Conservation (phyloP, 2,329 filamentous ascomycete genomes). For the Leptographium radiaticola region DNA sequence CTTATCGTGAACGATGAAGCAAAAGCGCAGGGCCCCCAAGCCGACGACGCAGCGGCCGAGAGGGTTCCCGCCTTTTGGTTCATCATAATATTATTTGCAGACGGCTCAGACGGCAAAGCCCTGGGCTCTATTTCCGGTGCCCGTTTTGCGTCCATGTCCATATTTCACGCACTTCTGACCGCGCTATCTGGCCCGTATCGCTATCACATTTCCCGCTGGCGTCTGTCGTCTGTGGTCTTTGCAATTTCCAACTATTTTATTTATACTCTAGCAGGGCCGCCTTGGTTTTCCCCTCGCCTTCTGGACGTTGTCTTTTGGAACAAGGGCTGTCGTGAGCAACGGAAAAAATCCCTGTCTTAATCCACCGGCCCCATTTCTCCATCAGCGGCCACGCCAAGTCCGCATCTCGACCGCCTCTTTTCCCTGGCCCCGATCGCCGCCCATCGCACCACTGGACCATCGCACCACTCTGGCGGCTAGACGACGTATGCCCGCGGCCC, state of each 20-base stretch:
- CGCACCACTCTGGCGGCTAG: no score
- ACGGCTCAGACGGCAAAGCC: background rate
- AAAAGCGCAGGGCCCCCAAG: background rate
- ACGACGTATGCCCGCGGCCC: no score
- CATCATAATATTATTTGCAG: no score
- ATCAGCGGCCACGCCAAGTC: no score
- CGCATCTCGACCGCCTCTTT: background rate
- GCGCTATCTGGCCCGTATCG: background rate
- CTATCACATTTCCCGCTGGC: background rate
- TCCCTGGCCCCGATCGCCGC: background rate
- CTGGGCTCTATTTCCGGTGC: background rate
- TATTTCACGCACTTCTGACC: background rate
- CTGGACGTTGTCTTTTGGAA: background rate
- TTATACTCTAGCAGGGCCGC: background rate
- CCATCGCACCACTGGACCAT: no score
- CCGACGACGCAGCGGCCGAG: background rate
- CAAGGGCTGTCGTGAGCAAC: background rate
- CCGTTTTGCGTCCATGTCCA: background rate
- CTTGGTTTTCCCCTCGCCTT: background rate
- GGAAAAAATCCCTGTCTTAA: background rate
- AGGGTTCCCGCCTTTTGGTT: background rate
- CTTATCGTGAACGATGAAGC: conserved; percentile 6
- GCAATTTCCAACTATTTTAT: background rate
- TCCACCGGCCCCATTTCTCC: no score
- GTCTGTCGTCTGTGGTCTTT: background rate